Percentiles rank a stretch among this genome's conserved stretches.
phyloP scores from a whole-genome alignment of 2,329 filamentous ascomycete species.

The Periconia macrospinosa region DNA sequence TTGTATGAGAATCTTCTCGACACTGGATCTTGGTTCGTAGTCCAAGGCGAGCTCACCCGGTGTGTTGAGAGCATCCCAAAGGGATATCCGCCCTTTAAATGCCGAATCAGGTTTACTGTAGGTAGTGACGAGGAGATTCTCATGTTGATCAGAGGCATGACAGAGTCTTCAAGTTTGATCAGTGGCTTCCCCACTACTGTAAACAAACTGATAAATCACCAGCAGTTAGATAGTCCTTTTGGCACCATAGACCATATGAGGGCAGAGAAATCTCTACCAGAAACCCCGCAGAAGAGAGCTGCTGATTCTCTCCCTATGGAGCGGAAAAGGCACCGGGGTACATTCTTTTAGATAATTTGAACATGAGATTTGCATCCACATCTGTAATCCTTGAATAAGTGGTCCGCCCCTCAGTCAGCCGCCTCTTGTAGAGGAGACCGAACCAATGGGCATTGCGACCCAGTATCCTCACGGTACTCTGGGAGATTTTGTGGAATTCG shows the following conservation, averaged over 20 bases:
- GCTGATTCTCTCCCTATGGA: not conserved
- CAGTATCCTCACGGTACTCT: too few species aligned
- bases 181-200: conserved; percentile 6
- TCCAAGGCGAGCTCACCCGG: not conserved
- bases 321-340: not conserved
- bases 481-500: too few species aligned
- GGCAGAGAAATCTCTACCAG: conserved; percentile 5
- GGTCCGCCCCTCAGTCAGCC: too few species aligned
- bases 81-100: conserved; percentile 1
- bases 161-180: not conserved
- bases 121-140: not conserved
- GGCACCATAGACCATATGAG: conserved; percentile 5
- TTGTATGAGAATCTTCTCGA: conserved; percentile 1
- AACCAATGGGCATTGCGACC: too few species aligned
- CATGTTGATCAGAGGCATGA: conserved; percentile 6
- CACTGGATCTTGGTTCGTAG: conserved; percentile 1
- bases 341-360: not conserved
- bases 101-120: conserved; percentile 4
- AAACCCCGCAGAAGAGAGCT: not conserved
- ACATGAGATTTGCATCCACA: too few species aligned
- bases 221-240: conserved; percentile 7
- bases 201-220: not conserved
- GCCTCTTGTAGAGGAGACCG: too few species aligned
- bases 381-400: too few species aligned
- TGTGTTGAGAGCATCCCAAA: conserved; percentile 5